Conservation (phyloP, 2,329 filamentous ascomycete species). For the Microascus cirrosus region DNA sequence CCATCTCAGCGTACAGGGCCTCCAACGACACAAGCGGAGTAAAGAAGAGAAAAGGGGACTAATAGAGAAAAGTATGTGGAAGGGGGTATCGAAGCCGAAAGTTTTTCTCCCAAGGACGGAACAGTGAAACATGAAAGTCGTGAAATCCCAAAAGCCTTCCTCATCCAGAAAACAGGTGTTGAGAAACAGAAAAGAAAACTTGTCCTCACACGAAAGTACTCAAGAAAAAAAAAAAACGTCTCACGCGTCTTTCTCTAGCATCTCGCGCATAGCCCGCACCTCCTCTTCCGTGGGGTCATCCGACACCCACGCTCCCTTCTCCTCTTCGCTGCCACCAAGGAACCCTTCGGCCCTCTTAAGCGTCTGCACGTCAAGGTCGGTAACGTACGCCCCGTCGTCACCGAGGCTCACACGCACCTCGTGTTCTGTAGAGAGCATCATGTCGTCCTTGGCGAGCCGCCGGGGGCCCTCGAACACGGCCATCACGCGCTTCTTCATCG, state of each 20-base stretch:
- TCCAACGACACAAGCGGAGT: slow-evolving; percentile 3
- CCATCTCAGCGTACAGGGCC: not conserved
- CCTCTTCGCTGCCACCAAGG: slow-evolving; percentile 66
- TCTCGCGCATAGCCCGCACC: slow-evolving; percentile 47
- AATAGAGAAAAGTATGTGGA: not conserved
- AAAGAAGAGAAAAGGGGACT: slow-evolving; percentile 1
- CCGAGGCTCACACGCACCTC: slow-evolving; percentile 79
- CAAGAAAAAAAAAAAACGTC: not conserved
- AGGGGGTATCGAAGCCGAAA: slow-evolving; percentile 7
- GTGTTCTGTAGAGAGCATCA: slow-evolving; percentile 94
- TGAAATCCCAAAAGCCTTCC: not conserved
- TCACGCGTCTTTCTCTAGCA: slow-evolving; percentile 19
- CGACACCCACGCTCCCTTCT: slow-evolving; percentile 76
- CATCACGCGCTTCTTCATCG: slow-evolving; percentile 93
- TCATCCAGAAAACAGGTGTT: not conserved
- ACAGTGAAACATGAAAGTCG: not conserved
- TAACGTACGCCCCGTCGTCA: slow-evolving; percentile 71
- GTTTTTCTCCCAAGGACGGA: not conserved
- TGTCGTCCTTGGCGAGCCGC: slow-evolving; percentile 92
- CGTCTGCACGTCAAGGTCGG: slow-evolving; percentile 86
- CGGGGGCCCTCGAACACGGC: slow-evolving; percentile 84
- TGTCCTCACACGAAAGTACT: not conserved
- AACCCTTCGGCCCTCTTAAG: slow-evolving; percentile 80
- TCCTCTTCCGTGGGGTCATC: slow-evolving; percentile 58
- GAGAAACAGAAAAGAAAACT: not conserved